Evolutionary conservation across 176 grass and related monocot genomes (phyloP).

Genomic region (Aegilops speltoides): DNA sequence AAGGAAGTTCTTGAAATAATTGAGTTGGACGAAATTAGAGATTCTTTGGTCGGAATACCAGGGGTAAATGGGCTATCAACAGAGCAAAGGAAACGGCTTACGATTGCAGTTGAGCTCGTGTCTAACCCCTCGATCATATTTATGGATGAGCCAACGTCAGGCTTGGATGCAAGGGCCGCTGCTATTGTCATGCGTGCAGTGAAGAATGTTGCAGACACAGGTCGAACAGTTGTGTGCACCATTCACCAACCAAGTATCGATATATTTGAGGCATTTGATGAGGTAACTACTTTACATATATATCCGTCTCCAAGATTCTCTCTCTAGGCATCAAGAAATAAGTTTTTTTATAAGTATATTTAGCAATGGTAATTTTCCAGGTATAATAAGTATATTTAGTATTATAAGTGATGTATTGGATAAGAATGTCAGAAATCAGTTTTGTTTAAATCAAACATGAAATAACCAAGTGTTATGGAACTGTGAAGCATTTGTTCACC

Average conservation of each 20-base stretch:
- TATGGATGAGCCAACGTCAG: constrained; percentile 86
- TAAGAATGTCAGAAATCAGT: neutral
- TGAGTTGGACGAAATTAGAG: constrained; percentile 71
- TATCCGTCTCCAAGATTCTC: neutral
- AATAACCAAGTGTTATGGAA: neutral
- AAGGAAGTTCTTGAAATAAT: constrained; percentile 78
- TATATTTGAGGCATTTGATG: constrained; percentile 84
- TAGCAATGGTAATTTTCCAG: neutral
- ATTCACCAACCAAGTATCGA: constrained; percentile 80
- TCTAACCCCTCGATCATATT: constrained; percentile 81
- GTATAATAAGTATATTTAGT: neutral
- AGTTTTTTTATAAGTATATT: neutral
- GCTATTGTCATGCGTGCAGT: constrained; percentile 78
- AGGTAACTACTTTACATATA: constrained; percentile 41
- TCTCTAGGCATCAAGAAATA: neutral
- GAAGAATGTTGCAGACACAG: constrained; percentile 67
- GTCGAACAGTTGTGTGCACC: constrained; percentile 79
- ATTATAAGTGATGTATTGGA: neutral
- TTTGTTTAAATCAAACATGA: neutral
- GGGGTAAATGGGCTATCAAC: constrained; percentile 62
- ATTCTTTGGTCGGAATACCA: constrained; percentile 62
- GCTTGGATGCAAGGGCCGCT: constrained; percentile 63
- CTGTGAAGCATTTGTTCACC: too few relatives aligned
- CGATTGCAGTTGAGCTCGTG: constrained; percentile 73
- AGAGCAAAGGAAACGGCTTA: constrained; percentile 71